A percentile compares a stretch with the other conserved stretches of the same genome.
phyloP scores from a whole-genome alignment of 2,329 filamentous ascomycete genomes.

The Parastagonospora nodorum region DNA sequence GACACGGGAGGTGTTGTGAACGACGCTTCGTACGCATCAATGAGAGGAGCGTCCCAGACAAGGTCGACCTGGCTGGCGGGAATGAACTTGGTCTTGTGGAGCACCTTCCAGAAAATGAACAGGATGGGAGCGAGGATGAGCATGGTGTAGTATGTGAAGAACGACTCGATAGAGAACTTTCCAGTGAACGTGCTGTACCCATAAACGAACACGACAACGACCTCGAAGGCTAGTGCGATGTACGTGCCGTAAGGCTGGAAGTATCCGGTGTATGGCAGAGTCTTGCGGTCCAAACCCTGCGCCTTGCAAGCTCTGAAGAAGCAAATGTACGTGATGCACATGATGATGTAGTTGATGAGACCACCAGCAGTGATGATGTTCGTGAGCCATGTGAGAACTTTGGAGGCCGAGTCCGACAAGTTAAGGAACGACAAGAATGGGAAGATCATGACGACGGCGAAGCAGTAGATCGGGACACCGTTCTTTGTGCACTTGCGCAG shows the following conservation, averaged over 20 bases:
- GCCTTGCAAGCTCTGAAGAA: constrained; percentile 59
- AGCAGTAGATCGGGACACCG: constrained; percentile 76
- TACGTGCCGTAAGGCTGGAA: constrained; percentile 60
- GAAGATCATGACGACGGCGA: constrained; percentile 68
- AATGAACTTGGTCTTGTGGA: constrained; percentile 61
- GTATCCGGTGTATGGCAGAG: constrained; percentile 53
- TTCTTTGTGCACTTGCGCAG: constrained; percentile 63
- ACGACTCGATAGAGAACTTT: constrained; percentile 54
- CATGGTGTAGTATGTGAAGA: constrained; percentile 62
- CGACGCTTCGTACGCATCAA: constrained; percentile 46
- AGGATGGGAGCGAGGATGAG: constrained; percentile 56
- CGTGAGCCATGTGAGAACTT: constrained; percentile 75
- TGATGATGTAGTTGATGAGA: constrained; percentile 52
- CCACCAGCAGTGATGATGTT: constrained; percentile 75
- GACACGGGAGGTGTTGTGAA: constrained; percentile 50
- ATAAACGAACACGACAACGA: constrained; percentile 58
- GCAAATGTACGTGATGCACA: constrained; percentile 62
- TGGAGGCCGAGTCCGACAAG: constrained; percentile 66
- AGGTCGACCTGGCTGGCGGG: constrained; percentile 57
- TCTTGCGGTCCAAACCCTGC: constrained; percentile 56
- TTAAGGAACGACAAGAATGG: constrained; percentile 75
- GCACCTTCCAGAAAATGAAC: constrained; percentile 66
- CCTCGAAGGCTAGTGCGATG: constrained; percentile 54
- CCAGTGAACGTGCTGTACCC: constrained; percentile 59
- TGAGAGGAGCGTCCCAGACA: constrained; percentile 48